Percentiles rank a stretch among this genome's conserved stretches.
Conservation (phyloP, 352 stramenopile species). For the Ophiocytium majus region DNA sequence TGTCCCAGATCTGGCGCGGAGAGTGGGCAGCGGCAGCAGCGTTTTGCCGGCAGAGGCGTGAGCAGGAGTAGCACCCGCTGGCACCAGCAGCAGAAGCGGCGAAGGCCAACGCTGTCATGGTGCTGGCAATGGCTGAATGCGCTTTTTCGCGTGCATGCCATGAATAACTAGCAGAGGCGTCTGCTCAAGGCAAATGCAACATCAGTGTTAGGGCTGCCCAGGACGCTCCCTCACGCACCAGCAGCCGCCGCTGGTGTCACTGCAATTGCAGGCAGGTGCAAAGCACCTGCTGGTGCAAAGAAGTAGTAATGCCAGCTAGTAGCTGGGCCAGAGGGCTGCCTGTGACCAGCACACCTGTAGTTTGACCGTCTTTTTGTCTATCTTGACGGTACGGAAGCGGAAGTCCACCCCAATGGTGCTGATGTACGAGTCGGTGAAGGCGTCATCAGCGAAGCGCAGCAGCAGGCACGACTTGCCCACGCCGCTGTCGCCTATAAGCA, state of each 20-base stretch:
- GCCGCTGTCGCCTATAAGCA: conserved; percentile 95
- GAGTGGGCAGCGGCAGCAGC: neutral
- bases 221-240: neutral
- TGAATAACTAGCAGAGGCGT: neutral
- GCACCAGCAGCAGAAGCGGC: neutral
- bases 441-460: conserved; percentile 98
- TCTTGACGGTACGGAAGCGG: conserved; percentile 98
- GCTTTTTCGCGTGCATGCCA: neutral
- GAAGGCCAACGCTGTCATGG: neutral
- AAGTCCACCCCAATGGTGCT: conserved; percentile 99
- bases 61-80: neutral
- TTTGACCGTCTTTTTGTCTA: conserved; percentile 99
- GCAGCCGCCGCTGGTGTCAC: neutral
- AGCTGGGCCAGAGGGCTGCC: too few species aligned
- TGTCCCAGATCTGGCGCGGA: conserved; percentile 83
- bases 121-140: neutral
- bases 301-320: too few species aligned
- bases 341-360: conserved; percentile 74
- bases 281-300: neutral
- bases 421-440: conserved; percentile 99
- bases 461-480: conserved; percentile 98
- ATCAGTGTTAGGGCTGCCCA: neutral
- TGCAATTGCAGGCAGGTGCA: neutral
- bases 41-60: neutral
- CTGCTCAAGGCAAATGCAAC: neutral